Base-by-base conservation (phyloP, 768 basidiomycete genomes). In the Asterophora lycoperdoides region DNA sequence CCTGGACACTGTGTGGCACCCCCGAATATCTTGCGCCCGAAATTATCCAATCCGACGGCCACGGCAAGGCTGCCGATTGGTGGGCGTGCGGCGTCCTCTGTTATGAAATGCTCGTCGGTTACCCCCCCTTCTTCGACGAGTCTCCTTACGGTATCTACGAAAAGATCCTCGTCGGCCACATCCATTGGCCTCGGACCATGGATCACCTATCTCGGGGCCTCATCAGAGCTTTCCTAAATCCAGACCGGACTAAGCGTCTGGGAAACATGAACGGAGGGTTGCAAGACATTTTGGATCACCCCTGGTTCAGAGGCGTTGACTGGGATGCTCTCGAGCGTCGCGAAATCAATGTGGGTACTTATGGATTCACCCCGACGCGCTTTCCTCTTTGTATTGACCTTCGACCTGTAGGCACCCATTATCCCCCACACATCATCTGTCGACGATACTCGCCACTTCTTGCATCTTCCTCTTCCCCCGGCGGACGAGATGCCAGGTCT, bases 61-160 rank as follows among this genome's bases (percentile, higher is more conserved):
- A 99, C 67, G 93, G 93, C 9, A 95, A 96, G 66, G 93, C 94
- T 8, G 94, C 93, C 5, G 95, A 99, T 64, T 99, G 93, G 93
- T 99, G 96, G 96, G 95, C 96, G 8, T 87, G 93, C 60, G 96
- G 96, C 15, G 89, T 98, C 39, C 75, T 99, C 30, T 92, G 90
- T 65, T 99, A 95, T 65, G 96, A 99, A 66, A 97, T 98, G 93
- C 81, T 99, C 37, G 95, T 95, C 28, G 96, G 96, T 1, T 98
- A 95, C 62, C 94, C 95, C 20, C 96, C 96, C 17, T 99, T 98
- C 77, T 97, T 92, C 67, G 93, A 97, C 63, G 91, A 96, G 65
- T 91, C 92, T n/a, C 86, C 94, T 0, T 89, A 95, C 66, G 94
- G 92, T 39, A 97, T 97, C 68, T 98, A 98, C 66, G 95, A 99